Evolutionary conservation across 257 asterid species (phyloP).

Genomic region (Nicotiana noctiflora): DNA sequence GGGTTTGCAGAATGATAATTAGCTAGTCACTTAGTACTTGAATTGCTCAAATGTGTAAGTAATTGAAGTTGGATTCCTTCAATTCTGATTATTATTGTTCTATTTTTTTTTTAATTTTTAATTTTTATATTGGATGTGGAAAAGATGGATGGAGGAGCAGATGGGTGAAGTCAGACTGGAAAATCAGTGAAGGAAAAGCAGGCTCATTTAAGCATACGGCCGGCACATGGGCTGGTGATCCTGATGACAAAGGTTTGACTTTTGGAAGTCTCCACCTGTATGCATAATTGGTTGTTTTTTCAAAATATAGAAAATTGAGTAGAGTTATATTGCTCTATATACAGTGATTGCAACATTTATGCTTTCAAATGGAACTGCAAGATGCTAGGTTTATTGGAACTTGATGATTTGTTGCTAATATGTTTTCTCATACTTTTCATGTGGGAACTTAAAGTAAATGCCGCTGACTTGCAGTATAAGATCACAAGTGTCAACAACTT

Average conservation of each 20-base stretch:
- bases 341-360: neutral
- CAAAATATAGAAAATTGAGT: neutral
- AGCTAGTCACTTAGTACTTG: no score
- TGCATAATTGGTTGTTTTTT: no score
- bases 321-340: neutral
- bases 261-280: no score
- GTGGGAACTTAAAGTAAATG: neutral
- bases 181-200: constrained; percentile 85
- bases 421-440: neutral
- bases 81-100: no score
- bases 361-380: neutral
- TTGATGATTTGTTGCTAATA: neutral
- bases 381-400: neutral
- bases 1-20: no score
- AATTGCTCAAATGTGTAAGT: no score
- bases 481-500: neutral
- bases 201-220: constrained; percentile 86
- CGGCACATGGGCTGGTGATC: constrained; percentile 90
- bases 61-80: no score
- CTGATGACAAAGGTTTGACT: constrained; percentile 77
- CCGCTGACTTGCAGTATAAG: neutral
- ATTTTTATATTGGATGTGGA: constrained; percentile 8
- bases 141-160: constrained; percentile 84
- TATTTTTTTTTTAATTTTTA: no score
- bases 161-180: constrained; percentile 97